Percentiles rank a stretch among this genome's conserved stretches.
Conservation (phyloP, 345 rosid genomes). For the Alliaria petiolata region DNA sequence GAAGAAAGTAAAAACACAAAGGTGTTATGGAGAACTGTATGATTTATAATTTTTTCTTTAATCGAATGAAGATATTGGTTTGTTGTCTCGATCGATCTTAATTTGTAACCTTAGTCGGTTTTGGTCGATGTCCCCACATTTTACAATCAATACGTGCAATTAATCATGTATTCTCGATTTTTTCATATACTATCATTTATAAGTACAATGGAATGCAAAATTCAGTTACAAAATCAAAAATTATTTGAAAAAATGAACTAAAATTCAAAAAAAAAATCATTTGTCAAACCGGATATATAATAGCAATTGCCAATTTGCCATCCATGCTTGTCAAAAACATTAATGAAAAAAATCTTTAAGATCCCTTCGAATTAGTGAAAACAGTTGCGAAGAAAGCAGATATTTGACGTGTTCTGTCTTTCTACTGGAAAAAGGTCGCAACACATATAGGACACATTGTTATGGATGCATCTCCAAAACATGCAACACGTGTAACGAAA, state of each 20-base stretch:
- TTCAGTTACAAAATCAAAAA: no score
- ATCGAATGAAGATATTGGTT: no score
- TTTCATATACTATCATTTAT: neutral
- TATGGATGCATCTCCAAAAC: neutral
- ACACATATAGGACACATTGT: slow-evolving; percentile 1
- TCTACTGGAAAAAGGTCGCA: neutral
- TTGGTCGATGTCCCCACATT: no score
- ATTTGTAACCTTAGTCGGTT: no score
- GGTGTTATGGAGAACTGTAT: no score
- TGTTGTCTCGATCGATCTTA: no score
- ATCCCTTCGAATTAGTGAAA: slow-evolving; percentile 3
- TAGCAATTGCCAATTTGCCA: neutral
- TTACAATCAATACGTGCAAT: no score
- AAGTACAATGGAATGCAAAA: neutral
- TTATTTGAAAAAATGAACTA: neutral
- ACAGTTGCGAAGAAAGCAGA: neutral
- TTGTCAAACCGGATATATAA: neutral
- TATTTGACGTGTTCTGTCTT: slow-evolving; percentile 19
- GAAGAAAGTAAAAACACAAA: no score
- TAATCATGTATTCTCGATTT: neutral
- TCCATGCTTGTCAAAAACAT: neutral
- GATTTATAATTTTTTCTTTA: no score
- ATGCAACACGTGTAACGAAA: slow-evolving; percentile 10
- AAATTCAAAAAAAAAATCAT: neutral
- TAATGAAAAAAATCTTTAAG: neutral